phyloP scores from a whole-genome alignment of 345 rosid species.

The Eucalyptus polybractea region DNA sequence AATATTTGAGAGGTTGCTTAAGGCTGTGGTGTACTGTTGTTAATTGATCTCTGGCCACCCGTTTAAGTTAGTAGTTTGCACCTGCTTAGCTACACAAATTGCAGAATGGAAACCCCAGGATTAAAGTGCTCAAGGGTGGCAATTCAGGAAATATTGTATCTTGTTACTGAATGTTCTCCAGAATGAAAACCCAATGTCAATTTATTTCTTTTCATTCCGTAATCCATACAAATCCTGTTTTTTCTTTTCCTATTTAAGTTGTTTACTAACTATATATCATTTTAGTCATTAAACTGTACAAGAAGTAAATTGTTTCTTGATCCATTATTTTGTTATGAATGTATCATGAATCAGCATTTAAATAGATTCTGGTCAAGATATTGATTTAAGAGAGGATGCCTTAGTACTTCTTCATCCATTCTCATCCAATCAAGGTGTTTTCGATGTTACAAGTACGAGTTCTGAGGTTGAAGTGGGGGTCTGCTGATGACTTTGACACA shows the following conservation, averaged over 20 bases:
- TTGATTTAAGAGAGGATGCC: neutral
- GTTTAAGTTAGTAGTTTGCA: neutral
- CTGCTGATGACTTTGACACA: neutral
- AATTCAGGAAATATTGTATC: neutral
- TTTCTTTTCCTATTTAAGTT: neutral
- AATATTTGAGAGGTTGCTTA: neutral
- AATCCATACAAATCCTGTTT: neutral
- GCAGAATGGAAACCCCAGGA: neutral
- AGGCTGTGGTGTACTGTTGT: neutral
- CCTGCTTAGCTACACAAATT: neutral
- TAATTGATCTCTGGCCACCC: neutral
- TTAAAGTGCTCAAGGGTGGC: neutral
- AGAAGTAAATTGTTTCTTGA: neutral
- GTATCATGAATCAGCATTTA: neutral
- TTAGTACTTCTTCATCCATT: neutral
- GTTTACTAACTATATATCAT: neutral
- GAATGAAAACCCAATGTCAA: neutral
- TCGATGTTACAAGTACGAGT: neutral
- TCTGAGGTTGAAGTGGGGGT: neutral
- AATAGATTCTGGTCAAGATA: neutral
- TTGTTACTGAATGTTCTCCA: neutral
- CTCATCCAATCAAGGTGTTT: neutral
- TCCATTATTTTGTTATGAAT: neutral
- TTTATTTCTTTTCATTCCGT: neutral
- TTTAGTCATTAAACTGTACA: neutral